These are phyloP conservation scores for Fusarium scirpi DNA, from an alignment of 2,329 filamentous ascomycete genomes.

Conservation along the genomic window DNA sequence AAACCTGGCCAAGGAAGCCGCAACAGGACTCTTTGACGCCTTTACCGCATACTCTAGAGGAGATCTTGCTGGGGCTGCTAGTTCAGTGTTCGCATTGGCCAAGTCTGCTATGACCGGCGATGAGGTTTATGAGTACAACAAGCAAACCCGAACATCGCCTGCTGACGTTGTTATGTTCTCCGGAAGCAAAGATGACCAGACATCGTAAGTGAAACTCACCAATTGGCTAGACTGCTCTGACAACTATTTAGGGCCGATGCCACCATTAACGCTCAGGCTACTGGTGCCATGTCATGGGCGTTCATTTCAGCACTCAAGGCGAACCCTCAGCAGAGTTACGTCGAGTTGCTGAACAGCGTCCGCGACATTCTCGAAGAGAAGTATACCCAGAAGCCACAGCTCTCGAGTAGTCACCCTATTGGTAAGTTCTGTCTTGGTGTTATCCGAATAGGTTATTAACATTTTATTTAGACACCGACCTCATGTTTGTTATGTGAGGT, in stretches of 20 bases:
- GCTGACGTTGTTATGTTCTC: conserved; percentile 99
- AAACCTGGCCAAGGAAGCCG: conserved; percentile 83
- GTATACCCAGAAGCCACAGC: conserved; percentile 94
- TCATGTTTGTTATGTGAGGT: conserved; percentile 74
- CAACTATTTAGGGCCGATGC: conserved; percentile 79
- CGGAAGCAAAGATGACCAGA: conserved; percentile 95
- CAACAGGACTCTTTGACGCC: conserved; percentile 76
- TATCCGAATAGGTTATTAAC: conserved; percentile 18
- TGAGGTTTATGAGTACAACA: conserved; percentile 80
- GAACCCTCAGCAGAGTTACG: conserved; percentile 95
- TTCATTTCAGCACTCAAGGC: conserved; percentile 93
- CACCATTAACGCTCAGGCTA: conserved; percentile 87
- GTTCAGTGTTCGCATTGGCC: conserved; percentile 83
- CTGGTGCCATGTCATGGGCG: conserved; percentile 97
- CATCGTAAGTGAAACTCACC: conserved; percentile 65
- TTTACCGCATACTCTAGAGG: conserved; percentile 85
- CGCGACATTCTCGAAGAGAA: conserved; percentile 87
- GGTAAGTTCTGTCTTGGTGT: conserved; percentile 67
- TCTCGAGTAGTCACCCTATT: conserved; percentile 95
- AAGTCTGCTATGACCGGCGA: conserved; percentile 89
- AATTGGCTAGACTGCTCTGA: conserved; percentile 35
- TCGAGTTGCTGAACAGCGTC: conserved; percentile 94
- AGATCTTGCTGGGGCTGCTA: conserved; percentile 84
- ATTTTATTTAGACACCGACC: conserved; percentile 67
- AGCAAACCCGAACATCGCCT: conserved; percentile 90